A percentile compares a stretch with the other conserved stretches of the same genome.
Evolutionary conservation across 2,329 filamentous ascomycete species (phyloP).

Genomic region (Ophiosphaerella narmari): DNA sequence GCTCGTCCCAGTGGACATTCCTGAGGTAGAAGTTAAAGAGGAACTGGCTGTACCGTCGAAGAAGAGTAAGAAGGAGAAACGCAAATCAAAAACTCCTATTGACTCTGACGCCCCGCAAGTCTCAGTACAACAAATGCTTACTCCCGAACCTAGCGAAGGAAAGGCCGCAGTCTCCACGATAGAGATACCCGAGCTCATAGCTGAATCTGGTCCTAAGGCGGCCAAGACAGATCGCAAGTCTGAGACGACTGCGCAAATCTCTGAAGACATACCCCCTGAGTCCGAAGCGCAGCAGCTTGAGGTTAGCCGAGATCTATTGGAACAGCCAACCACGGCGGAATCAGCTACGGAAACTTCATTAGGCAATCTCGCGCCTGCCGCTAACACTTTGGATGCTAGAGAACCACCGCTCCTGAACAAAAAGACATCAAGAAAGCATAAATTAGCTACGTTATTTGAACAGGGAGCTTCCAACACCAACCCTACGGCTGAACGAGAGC

Average conservation of each 20-base stretch:
- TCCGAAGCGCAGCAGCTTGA: not conserved
- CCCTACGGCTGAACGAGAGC: conserved; percentile 7
- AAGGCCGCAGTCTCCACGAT: not conserved
- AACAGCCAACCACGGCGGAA: not conserved
- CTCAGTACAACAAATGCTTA: not conserved
- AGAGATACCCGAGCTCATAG: conserved; percentile 1
- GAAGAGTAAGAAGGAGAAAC: conserved; percentile 24
- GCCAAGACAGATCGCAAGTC: conserved; percentile 25
- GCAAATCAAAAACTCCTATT: conserved; percentile 20
- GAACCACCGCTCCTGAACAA: conserved; percentile 33
- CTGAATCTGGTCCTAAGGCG: conserved; percentile 10
- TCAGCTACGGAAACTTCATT: not conserved
- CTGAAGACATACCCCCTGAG: conserved; percentile 3
- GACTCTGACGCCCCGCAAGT: not conserved
- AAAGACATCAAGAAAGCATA: conserved; percentile 47
- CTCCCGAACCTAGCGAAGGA: not conserved
- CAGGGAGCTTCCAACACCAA: conserved; percentile 21
- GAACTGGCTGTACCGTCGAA: conserved; percentile 3
- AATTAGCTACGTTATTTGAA: conserved; percentile 40
- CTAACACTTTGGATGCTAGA: conserved; percentile 14
- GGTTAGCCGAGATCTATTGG: too few relatives aligned
- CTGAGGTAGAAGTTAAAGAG: conserved; percentile 8
- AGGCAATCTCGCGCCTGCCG: not conserved
- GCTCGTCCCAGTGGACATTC: conserved; percentile 3
- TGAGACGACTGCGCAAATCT: conserved; percentile 14